A percentile compares a stretch with the other conserved stretches of the same genome.
These are phyloP conservation scores for Lentinula detonsa DNA, from an alignment of 768 basidiomycete species.

Conservation along the genomic window DNA sequence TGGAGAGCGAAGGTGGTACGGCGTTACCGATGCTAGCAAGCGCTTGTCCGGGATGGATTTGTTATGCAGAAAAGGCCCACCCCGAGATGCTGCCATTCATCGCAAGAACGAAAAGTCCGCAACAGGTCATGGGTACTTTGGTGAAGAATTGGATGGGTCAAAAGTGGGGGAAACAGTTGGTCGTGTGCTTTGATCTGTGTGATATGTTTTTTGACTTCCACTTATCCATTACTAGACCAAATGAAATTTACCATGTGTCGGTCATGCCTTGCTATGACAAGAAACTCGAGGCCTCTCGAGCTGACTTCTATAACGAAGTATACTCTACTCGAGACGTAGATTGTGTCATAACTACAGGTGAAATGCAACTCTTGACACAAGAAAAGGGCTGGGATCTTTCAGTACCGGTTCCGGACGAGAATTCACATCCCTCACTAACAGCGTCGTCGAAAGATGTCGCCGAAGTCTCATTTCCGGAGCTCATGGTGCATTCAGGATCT, in stretches of 20 bases:
- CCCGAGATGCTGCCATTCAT: slow-evolving; percentile 91
- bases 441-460: slow-evolving; percentile 10
- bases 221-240: slow-evolving; percentile 45
- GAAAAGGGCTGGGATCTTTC: slow-evolving; percentile 80
- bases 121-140: slow-evolving; percentile 89
- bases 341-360: slow-evolving; percentile 96
- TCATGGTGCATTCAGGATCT: slow-evolving; percentile 74
- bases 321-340: slow-evolving; percentile 91
- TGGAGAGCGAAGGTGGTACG: slow-evolving; percentile 14
- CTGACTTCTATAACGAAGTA: slow-evolving; percentile 82
- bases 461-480: slow-evolving; percentile 50
- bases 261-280: slow-evolving; percentile 99
- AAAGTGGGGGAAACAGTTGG: slow-evolving; percentile 65
- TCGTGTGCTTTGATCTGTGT: slow-evolving; percentile 10
- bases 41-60: slow-evolving; percentile 98
- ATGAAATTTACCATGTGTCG: slow-evolving; percentile 90
- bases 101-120: slow-evolving; percentile 83
- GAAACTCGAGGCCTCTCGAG: slow-evolving; percentile 94
- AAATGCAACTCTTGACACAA: slow-evolving; percentile 78
- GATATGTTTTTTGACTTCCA: background rate
- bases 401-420: slow-evolving; percentile 46
- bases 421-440: slow-evolving; percentile 18
- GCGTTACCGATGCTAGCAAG: slow-evolving; percentile 86
- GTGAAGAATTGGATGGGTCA: slow-evolving; percentile 84
- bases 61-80: slow-evolving; percentile 98